Conservation (phyloP, 148 eudicot genomes). For the Nepenthes mirabilis region DNA sequence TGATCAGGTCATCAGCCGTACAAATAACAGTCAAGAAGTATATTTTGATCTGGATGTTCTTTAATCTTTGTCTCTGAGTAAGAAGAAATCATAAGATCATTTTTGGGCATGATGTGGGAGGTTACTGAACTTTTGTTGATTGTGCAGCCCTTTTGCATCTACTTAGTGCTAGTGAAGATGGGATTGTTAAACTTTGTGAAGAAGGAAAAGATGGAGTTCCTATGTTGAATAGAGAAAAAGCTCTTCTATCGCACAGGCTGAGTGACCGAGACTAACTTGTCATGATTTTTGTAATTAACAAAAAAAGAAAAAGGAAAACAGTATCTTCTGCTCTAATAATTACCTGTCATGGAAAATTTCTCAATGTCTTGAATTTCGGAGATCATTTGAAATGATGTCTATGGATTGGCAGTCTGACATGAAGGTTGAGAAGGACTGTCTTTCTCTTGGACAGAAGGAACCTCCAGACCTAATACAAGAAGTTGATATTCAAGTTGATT, state of each 20-base stretch:
- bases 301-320: slow-evolving; percentile 8
- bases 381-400: slow-evolving; percentile 9
- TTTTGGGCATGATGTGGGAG: slow-evolving; percentile 84
- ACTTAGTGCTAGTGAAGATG: slow-evolving; percentile 82
- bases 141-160: slow-evolving; percentile 99
- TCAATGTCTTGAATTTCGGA: neutral
- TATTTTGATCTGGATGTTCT: slow-evolving; percentile 82
- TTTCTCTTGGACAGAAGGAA: slow-evolving; percentile 83
- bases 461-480: slow-evolving; percentile 67
- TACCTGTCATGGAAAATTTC: neutral
- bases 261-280: slow-evolving; percentile 57
- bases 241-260: slow-evolving; percentile 58
- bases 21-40: slow-evolving; percentile 43
- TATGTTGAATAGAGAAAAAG: slow-evolving; percentile 50
- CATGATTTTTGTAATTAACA: too few relatives aligned
- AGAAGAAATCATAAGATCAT: slow-evolving; percentile 73
- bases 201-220: slow-evolving; percentile 58
- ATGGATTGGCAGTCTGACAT: slow-evolving; percentile 60
- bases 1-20: slow-evolving; percentile 58
- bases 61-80: slow-evolving; percentile 63
- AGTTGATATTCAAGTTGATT: slow-evolving; percentile 81
- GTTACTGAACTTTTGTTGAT: slow-evolving; percentile 86
- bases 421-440: slow-evolving; percentile 79
- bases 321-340: slow-evolving; percentile 3
- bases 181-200: slow-evolving; percentile 67